Base-by-base conservation (phyloP, 495 filamentous ascomycete species). In the Thermothielavioides terrestris region DNA sequence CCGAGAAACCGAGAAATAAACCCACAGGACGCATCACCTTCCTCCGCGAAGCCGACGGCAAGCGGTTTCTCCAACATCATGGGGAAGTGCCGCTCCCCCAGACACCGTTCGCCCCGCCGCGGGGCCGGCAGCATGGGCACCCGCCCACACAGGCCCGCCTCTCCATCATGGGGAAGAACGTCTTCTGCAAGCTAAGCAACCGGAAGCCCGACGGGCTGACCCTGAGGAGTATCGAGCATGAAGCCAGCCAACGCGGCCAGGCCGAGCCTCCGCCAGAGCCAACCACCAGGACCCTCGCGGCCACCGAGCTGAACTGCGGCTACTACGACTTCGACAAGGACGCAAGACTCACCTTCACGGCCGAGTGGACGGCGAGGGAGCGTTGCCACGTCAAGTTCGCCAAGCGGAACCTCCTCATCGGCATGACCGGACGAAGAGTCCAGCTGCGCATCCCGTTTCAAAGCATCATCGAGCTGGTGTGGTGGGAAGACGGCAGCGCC, bases 161-260 rank as follows among this genome's bases (percentile, higher is more conserved):
- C 5, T 14, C n/a, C 1, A 35, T 78, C 11, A 60, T 72, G 38
- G 60, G 66, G 0, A 52, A 47, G 3, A 41, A 54, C 1, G 57
- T 77, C 17, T 70, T 55, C 26, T 80, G 73, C 58, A 61, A 51
- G 21, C 39, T 43, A 4, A 80, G 78, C 61, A 62, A 70, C 2
- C 59, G 60, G 0, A 17, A 43, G 1, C 71, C 69, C 0, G 60
- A 73, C 43, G 45, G 59, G 0, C 68, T 61, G 23, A 47, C 71
- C 8, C 52, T 81, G 3, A 58, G 52, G 21, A 40, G 46, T 12
- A 68, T 83, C 1, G 40, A 57, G n/a, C 64, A 71, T 35, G 62
- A 69, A 28, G 47, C 34, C 12, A 49, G 15, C 25, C 28, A 40
- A n/a, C 34, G n/a, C 0, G 12, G 4, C 17, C 25, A 62, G 64